A percentile compares a stretch with the other conserved stretches of the same genome.
Conservation (phyloP, 306 rosid genomes). For the Geum urbanum region DNA sequence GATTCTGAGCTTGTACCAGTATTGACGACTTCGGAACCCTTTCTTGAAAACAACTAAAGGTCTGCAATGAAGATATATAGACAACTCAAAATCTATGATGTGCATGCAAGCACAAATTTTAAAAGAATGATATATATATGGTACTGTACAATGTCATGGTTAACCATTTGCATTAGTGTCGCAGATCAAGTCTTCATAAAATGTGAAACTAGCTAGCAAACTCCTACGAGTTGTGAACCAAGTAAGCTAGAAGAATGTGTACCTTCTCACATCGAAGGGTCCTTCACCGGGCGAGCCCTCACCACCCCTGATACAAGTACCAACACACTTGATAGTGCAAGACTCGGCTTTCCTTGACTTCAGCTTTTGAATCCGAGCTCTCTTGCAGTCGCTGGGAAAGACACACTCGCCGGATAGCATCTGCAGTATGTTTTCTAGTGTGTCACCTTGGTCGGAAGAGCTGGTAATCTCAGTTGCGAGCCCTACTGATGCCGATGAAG, state of each 20-base stretch:
- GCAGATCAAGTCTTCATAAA: not conserved
- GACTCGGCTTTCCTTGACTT: constrained; percentile 82
- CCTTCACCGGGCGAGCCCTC: constrained; percentile 97
- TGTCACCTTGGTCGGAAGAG: constrained; percentile 40
- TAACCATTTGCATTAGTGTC: not conserved
- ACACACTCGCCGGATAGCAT: constrained; percentile 73
- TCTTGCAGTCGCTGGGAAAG: constrained; percentile 50
- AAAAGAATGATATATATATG: not conserved
- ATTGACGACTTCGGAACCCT: constrained; percentile 88
- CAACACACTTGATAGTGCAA: constrained; percentile 76
- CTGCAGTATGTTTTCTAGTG: constrained; percentile 79
- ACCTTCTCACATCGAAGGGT: constrained; percentile 74
- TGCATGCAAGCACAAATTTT: not conserved
- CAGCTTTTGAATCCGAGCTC: constrained; percentile 68
- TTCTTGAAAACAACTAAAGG: constrained; percentile 86
- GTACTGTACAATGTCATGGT: not conserved
- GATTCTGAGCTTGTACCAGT: constrained; percentile 46
- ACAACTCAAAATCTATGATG: not conserved
- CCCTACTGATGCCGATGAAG: constrained; percentile 29
- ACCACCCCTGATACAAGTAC: constrained; percentile 87
- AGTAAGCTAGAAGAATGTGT: not conserved
- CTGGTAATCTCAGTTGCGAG: constrained; percentile 3
- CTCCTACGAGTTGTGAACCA: not conserved
- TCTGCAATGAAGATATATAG: constrained; percentile 31
- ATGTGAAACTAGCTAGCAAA: no score